These are phyloP conservation scores for Vitis vinifera DNA, from an alignment of 164 flowering plant species.

Conservation along the genomic window DNA sequence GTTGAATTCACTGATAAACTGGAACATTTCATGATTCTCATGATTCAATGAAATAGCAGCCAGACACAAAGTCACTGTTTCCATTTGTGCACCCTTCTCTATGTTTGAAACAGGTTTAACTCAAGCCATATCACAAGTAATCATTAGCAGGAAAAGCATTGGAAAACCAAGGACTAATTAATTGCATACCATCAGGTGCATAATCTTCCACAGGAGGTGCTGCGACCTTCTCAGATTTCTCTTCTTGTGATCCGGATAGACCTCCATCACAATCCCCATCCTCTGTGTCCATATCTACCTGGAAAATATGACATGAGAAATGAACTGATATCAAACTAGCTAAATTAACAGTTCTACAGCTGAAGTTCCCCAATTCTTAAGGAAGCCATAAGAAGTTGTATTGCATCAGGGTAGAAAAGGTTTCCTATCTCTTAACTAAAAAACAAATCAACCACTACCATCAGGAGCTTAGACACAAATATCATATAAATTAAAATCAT, in stretches of 20 bases:
- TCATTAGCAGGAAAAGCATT: neutral
- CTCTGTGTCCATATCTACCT: constrained; percentile 96
- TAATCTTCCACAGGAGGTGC: constrained; percentile 20
- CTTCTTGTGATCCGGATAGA: constrained; percentile 25
- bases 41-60: too few relatives aligned
- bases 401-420: too few relatives aligned
- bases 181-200: constrained; percentile 40
- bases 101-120: neutral
- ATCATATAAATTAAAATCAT: too few relatives aligned
- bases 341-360: too few relatives aligned
- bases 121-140: neutral
- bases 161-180: neutral
- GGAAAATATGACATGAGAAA: constrained; percentile 10
- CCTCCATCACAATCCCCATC: constrained; percentile 43
- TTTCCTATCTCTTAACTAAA: too few relatives aligned
- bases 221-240: constrained; percentile 17
- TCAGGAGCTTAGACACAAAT: too few relatives aligned
- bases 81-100: neutral
- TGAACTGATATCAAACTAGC: neutral
- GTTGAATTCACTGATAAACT: too few relatives aligned
- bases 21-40: too few relatives aligned
- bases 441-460: too few relatives aligned
- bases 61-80: too few relatives aligned
- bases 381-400: too few relatives aligned
- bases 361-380: too few relatives aligned